A percentile compares a stretch with the other conserved stretches of the same genome.
phyloP scores from a whole-genome alignment of 768 basidiomycete species.

The Amanita rimosa region DNA sequence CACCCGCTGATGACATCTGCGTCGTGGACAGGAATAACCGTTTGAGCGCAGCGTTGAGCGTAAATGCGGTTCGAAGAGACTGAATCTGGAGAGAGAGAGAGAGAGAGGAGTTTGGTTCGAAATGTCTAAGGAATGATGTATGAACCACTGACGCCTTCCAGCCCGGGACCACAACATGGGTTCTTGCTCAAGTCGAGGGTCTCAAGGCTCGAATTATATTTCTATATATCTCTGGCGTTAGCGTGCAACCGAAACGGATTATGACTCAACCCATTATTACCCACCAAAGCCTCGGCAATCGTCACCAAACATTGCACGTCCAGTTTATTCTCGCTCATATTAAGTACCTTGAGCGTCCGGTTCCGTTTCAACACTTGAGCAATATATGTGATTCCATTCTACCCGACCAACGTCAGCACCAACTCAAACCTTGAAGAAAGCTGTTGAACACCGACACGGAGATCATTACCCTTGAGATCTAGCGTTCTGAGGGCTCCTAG shows the following conservation, averaged over 20 bases:
- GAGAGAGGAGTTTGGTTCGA: neutral
- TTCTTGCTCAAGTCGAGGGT: slow-evolving; percentile 91
- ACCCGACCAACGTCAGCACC: slow-evolving; percentile 12
- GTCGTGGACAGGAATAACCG: slow-evolving; percentile 88
- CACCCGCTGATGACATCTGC: slow-evolving; percentile 66
- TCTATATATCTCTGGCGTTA: slow-evolving; percentile 36
- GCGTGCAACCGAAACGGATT: too few relatives aligned
- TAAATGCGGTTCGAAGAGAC: slow-evolving; percentile 87
- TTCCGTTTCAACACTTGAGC: slow-evolving; percentile 96
- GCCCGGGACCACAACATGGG: slow-evolving; percentile 79
- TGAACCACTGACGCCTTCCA: slow-evolving; percentile 70
- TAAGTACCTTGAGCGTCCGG: slow-evolving; percentile 87
- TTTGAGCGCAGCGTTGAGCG: slow-evolving; percentile 84
- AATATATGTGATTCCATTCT: slow-evolving; percentile 77
- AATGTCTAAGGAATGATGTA: neutral
- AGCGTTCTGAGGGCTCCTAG: slow-evolving; percentile 80
- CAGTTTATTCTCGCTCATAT: slow-evolving; percentile 90
- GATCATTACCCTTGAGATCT: slow-evolving; percentile 88
- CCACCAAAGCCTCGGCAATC: slow-evolving; percentile 83
- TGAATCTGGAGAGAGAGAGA: slow-evolving; percentile 40
- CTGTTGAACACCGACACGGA: slow-evolving; percentile 57
- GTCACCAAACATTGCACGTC: slow-evolving; percentile 70
- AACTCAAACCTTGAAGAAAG: neutral
- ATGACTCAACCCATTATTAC: slow-evolving; percentile 18
- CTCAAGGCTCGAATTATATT: slow-evolving; percentile 91